A percentile compares a stretch with the other conserved stretches of the same genome.
Conservation (phyloP, 352 stramenopile genomes). For the Globisporangium middletonii region DNA sequence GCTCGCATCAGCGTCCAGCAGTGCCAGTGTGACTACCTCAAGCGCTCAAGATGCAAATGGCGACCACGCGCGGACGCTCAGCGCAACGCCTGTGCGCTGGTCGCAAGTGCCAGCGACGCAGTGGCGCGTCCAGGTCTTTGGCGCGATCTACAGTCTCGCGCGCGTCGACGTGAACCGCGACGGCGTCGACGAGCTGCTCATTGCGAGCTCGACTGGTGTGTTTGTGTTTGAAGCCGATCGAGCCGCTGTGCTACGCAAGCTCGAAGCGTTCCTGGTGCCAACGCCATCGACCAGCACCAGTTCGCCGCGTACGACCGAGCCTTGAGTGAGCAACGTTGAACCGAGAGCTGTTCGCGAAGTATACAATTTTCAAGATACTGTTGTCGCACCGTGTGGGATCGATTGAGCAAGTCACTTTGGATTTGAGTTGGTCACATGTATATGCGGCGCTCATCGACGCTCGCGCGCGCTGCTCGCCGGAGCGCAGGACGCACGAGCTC, state of each 20-base stretch:
- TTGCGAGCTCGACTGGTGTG: conserved; percentile 59
- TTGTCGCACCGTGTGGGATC: no score
- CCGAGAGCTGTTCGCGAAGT: no score
- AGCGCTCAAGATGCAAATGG: background rate
- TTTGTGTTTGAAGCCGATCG: conserved; percentile 58
- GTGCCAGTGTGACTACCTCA: background rate
- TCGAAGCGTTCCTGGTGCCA: conserved; percentile 17
- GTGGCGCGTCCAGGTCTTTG: conserved; percentile 57
- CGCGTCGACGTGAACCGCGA: conserved; percentile 64
- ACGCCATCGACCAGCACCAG: background rate
- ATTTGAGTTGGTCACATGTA: no score
- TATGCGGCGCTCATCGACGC: background rate
- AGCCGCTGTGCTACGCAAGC: conserved; percentile 17
- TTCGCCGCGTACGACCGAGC: no score
- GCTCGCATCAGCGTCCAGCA: no score
- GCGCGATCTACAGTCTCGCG: conserved; percentile 66
- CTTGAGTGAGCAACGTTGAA: no score
- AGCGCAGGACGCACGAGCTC: no score
- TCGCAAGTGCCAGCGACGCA: conserved; percentile 14
- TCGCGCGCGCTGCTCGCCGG: background rate
- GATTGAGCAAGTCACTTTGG: no score
- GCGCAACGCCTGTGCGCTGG: conserved; percentile 18
- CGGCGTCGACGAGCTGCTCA: conserved; percentile 50
- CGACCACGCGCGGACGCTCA: background rate
- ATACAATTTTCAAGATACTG: no score